Evolutionary conservation across 176 grass and related monocot genomes (phyloP), one percentile per base, ranked within the genome.

Genomic region (Dendrocalamus sinicus): DNA sequence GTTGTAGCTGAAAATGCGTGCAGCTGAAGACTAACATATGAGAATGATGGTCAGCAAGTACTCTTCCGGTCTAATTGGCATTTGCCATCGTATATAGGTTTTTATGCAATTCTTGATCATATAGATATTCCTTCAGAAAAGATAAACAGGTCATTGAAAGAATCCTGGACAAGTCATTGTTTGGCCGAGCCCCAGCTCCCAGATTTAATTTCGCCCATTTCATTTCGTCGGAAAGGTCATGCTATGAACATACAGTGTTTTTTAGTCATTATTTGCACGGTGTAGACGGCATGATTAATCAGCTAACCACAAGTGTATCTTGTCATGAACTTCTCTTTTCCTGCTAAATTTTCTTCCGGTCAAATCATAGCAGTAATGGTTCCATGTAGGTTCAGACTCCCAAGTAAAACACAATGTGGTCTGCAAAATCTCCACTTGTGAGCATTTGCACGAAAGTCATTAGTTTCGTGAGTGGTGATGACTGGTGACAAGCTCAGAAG

Each of bases 41-140:
- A 85, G 63, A 86, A 50, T 12, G 83, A 70, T 9, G 72, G 83
- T 86, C 83, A 89, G 22, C 71, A 64, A 57, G 72, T 76, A 86
- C 68, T 50, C 20, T 77, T 82, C 72, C 6, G 12, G 77, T 76
- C 88, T 39, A 77, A 57, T 12, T 41, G 50, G 4, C 10, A 15
- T 6, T 1, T 60, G 10, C 9, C 26, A 52, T 30, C 53, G 50
- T 44, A 44, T 8, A 44, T 37, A 39, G 71, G 60, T 66, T 32
- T 32, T 55, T 17, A 44, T 30, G 3, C 60, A 75, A 54, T 46
- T 54, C 22, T 64, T 63, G 73, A 15, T 64, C 55, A 59, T 46
- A 70, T n/a, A 19, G 9, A 72, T 51, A 62, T 28, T 24, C 57
- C 58, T 9, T 6, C n/a, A 28, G 6, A 73, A 35, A 67, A 55